Base-by-base conservation (phyloP, 2,329 filamentous ascomycete species). In the Colletotrichum cereale region DNA sequence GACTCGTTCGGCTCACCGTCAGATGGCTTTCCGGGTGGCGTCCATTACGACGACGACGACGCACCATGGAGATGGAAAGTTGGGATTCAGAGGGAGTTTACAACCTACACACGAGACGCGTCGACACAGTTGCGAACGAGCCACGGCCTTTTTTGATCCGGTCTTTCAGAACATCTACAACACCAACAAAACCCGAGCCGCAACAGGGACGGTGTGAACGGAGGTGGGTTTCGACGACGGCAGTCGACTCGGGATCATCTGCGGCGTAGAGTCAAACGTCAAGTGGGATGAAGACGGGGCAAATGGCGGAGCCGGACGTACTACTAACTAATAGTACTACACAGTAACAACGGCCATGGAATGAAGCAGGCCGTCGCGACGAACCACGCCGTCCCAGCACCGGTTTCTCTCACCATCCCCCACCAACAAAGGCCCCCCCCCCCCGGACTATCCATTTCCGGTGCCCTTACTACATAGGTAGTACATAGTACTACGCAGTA, bases 1-100 rank as follows among this genome's bases (percentile, higher is more conserved):
- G 38, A 68, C 44, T 36, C 61, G 58, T 71, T 71, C 69, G 69
- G 69, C 65, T 71, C 65, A 67, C 66, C 65, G 69, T 71, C 69
- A 71, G 65, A 71, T 71, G 65, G 58, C 65, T 48, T 68, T 71
- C 69, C 69, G 69, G 53, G 69, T 71, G 69, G 69, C 69, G 69
- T 42, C 52, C 55, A 71, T 71, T 71, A 71, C 69, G 69, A 71
- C 68, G 68, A 71, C 68, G 68, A 71, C 69, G 36, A 56, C 36
- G 64, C 58, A 61, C 69, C 58, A 63, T 56, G 63, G 61, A 31
- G 61, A 31, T 47, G 24, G 57, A 62, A 62, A 68, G 36, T 60
- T 68, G 65, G 65, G 65, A 69, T 68, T 60, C 61, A 31, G 29
- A 56, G 52, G 31, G 24, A 21, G 52, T 44, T 62, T 44, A 34